Conservation (phyloP, 768 basidiomycete genomes). For the Ephemerocybe angulata region DNA sequence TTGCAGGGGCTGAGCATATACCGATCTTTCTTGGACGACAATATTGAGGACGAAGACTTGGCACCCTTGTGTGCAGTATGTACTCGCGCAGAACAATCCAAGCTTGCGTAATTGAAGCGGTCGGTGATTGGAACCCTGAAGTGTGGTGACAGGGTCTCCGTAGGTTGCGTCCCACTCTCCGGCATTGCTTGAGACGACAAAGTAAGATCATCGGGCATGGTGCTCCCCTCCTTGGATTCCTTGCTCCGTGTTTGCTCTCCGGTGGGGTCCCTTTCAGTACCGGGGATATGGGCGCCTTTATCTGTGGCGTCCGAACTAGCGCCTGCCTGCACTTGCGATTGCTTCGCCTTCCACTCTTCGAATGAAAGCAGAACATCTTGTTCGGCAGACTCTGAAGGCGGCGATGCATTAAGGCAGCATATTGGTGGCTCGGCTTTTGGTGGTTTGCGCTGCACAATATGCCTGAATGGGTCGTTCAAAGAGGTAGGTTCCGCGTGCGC, state of each 20-base stretch:
- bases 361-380: constrained; percentile 74
- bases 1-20: constrained; percentile 97
- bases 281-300: constrained; percentile 15
- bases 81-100: constrained; percentile 92
- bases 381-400: constrained; percentile 46
- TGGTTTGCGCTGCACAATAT: constrained; percentile 45
- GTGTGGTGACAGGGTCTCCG: constrained; percentile 48
- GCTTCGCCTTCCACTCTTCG: constrained; percentile 84
- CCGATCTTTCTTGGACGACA: constrained; percentile 85
- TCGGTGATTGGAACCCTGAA: constrained; percentile 75
- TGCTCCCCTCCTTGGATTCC: constrained; percentile 6
- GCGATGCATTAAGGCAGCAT: constrained; percentile 63
- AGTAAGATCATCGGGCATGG: constrained; percentile 10
- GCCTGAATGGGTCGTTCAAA: constrained; percentile 59
- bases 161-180: constrained; percentile 18
- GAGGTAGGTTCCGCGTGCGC: constrained; percentile 30
- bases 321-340: constrained; percentile 38
- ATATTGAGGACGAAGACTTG: constrained; percentile 78
- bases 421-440: constrained; percentile 54
- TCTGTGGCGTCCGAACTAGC: constrained; percentile 24
- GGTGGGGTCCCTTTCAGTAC: constrained; percentile 5
- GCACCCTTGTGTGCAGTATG: constrained; percentile 79
- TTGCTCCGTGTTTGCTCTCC: constrained; percentile 9
- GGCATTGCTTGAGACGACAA: constrained; percentile 15
- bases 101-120: constrained; percentile 90